Conservation (phyloP, 2,329 filamentous ascomycete genomes). For the Pseudocercospora musae region DNA sequence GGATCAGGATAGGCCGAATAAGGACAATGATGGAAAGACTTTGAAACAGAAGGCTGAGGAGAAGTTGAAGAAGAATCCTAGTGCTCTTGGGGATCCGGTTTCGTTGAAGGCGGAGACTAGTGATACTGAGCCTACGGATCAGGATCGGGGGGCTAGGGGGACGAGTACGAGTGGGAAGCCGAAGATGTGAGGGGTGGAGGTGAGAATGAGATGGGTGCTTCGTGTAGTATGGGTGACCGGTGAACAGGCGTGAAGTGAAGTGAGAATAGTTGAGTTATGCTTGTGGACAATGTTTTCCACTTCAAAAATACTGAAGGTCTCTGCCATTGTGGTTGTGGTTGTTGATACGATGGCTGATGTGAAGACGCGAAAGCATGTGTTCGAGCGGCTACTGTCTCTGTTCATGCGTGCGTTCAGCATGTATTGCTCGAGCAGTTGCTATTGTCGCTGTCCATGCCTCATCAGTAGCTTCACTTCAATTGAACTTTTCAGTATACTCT, state of each 20-base stretch:
- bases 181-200: conserved; percentile 28
- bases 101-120: conserved; percentile 37
- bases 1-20: background rate
- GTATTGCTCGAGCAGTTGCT: background rate
- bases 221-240: background rate
- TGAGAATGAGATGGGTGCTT: background rate
- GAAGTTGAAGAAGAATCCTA: conserved; percentile 33
- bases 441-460: background rate
- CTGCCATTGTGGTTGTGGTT: background rate
- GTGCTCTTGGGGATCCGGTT: conserved; percentile 37
- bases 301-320: background rate
- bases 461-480: background rate
- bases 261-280: background rate
- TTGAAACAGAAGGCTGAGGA: conserved; percentile 27
- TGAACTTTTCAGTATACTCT: background rate
- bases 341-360: background rate
- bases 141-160: conserved; percentile 33
- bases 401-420: background rate
- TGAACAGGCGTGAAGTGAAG: background rate
- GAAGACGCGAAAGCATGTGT: background rate
- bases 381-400: background rate
- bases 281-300: background rate
- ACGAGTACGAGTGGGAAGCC: conserved; percentile 29
- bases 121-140: conserved; percentile 33
- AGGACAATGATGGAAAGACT: conserved; percentile 9